A percentile compares a stretch with the other conserved stretches of the same genome.
Evolutionary conservation across 768 basidiomycete genomes (phyloP).

Genomic region (Lactarius trivialis): DNA sequence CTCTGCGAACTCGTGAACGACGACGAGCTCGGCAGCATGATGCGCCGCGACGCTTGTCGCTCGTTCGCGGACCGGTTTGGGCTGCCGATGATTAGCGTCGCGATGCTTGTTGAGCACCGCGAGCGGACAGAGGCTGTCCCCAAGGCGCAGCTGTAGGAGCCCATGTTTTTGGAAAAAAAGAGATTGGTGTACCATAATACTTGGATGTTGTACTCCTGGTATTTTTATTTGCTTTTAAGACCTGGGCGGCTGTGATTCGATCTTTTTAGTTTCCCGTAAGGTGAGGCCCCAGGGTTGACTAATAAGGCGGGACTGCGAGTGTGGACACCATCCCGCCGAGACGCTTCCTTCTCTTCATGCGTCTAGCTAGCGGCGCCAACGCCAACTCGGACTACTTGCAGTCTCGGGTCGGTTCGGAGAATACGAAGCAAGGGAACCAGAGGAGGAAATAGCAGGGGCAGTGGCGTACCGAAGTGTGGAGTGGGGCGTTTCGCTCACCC

Average conservation of each 20-base stretch:
- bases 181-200: neutral
- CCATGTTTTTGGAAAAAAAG: neutral
- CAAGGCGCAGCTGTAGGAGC: neutral
- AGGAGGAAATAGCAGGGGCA: no score
- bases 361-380: no score
- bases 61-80: slow-evolving; percentile 87
- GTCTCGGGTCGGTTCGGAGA: no score
- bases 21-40: slow-evolving; percentile 83
- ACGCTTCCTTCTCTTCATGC: no score
- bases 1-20: slow-evolving; percentile 96
- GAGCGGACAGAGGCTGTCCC: slow-evolving; percentile 15
- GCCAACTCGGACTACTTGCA: no score
- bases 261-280: neutral
- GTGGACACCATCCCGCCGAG: no score
- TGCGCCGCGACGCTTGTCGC: slow-evolving; percentile 88
- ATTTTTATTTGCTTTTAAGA: neutral
- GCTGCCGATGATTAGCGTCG: slow-evolving; percentile 91
- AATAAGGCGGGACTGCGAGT: no score
- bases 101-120: slow-evolving; percentile 56
- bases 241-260: no score
- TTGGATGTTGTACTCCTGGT: neutral
- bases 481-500: no score
- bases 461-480: no score
- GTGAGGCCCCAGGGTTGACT: neutral
- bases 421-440: no score